Conservation (phyloP, 2,329 filamentous ascomycete species). For the Fusarium robinianum region DNA sequence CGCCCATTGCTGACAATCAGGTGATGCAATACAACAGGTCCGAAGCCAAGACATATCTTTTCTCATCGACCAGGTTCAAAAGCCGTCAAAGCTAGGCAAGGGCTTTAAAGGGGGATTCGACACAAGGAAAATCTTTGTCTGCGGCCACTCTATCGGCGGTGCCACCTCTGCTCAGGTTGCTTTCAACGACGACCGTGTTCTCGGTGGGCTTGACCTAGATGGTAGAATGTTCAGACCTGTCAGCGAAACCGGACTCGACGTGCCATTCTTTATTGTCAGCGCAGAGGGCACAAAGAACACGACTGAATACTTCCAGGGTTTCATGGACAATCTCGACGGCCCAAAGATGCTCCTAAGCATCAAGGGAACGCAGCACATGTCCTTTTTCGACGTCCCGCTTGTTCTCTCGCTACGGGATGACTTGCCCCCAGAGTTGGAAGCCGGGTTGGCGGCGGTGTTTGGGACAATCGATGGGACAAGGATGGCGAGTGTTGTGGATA, state of each 20-base stretch:
- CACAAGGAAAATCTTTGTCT: slow-evolving; percentile 31
- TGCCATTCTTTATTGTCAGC: slow-evolving; percentile 25
- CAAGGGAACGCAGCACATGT: slow-evolving; percentile 10
- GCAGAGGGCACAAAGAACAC: slow-evolving; percentile 1
- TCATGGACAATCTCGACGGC: slow-evolving; percentile 12
- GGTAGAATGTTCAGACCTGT: slow-evolving; percentile 37
- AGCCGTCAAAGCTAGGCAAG: neutral
- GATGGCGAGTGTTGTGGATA: too few relatives aligned
- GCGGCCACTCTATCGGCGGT: slow-evolving; percentile 45
- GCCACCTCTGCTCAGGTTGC: slow-evolving; percentile 40
- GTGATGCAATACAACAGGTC: slow-evolving; percentile 26
- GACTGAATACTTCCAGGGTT: neutral
- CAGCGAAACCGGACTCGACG: slow-evolving; percentile 22
- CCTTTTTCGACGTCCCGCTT: slow-evolving; percentile 16
- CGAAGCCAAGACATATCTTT: slow-evolving; percentile 42
- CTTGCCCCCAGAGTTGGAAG: neutral
- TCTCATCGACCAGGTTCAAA: slow-evolving; percentile 39
- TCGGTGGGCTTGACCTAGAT: slow-evolving; percentile 45
- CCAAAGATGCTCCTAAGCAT: slow-evolving; percentile 11
- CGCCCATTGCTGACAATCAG: neutral
- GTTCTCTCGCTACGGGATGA: slow-evolving; percentile 17
- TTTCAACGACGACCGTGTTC: slow-evolving; percentile 38
- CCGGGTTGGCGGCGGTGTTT: slow-evolving; percentile 8
- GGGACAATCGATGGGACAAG: too few relatives aligned
- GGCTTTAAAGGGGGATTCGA: slow-evolving; percentile 31